Base-by-base conservation (phyloP, 202 grass and related monocot genomes). In the Elaeis oleifera region DNA sequence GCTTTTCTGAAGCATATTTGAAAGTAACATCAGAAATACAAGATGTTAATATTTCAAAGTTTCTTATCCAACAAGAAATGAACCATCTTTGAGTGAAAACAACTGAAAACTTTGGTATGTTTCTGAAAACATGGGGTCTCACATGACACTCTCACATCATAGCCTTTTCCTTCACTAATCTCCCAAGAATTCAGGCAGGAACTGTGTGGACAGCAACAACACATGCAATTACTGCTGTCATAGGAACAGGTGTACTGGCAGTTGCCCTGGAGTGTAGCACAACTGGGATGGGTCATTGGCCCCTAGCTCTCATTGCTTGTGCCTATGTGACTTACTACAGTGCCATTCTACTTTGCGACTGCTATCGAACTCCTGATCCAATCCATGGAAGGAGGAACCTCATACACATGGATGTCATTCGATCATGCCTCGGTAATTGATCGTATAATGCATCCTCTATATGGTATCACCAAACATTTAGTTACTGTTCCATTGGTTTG, bases 121-220 rank as follows among this genome's bases (percentile, higher is more conserved):
- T 44, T 44, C 36, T 44, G 11, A 44, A 44, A 13, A 11, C 3
- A 44, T 44, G 36, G 36, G 27, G 5, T 31, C 28, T 31, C 28
- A 31, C 28, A 31, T 5, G 28, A 31, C 28, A 31, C 28, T 31
- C 27, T 28, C 28, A 31, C 5, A 4, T 31, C 28, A 31, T 6
- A 44, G 36, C 8, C 14, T 17, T 59, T 16, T 13, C 16, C 71
- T 5, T 23, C 31, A 56, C 5, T 51, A 16, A 56, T 52, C 23
- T 60, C 49, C 2, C 9, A 44, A 44, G 36, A 13, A 44, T 3
- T 44, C 11, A 39, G 22, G 25, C 71, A 90, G 91, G 91, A 25
- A 88, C 87, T n/a, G 65, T 96, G 69, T 96, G 91, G 91, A 96
- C 91, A 16, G 87, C 87, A 63, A 91, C 91, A 53, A 83, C 86